phyloP scores from a whole-genome alignment of 805 yeast genomes.

The Yamadazyma sp. region DNA sequence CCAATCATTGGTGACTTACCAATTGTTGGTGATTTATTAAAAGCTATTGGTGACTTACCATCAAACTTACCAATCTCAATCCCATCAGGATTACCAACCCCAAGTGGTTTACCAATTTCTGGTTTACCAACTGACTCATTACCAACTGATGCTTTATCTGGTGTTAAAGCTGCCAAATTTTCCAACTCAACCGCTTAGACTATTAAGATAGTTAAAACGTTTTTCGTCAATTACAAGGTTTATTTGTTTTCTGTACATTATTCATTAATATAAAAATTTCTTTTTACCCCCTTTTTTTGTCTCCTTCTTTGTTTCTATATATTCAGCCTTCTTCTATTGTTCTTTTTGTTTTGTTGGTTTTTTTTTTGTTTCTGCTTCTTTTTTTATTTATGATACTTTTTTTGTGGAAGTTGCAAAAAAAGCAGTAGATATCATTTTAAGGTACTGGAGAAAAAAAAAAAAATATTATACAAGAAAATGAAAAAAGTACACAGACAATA shows the following conservation, averaged over 20 bases:
- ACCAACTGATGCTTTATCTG: neutral
- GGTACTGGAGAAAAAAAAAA: no score
- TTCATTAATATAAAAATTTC: neutral
- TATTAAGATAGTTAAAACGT: neutral
- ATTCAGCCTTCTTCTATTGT: no score
- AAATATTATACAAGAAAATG: no score
- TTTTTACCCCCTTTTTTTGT: neutral
- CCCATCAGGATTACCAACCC: constrained; percentile 10
- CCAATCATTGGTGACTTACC: constrained; percentile 10
- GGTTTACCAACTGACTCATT: constrained; percentile 5
- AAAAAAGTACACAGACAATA: no score
- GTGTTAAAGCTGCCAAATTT: neutral
- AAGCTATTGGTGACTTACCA: constrained; percentile 11
- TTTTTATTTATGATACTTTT: neutral
- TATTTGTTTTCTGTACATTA: neutral
- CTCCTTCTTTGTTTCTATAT: no score
- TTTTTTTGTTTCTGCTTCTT: neutral
- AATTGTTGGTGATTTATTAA: constrained; percentile 11
- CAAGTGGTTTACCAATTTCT: constrained; percentile 7
- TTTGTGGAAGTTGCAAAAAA: neutral
- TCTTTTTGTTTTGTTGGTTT: neutral
- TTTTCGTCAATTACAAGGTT: neutral
- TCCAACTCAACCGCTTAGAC: neutral
- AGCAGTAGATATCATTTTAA: neutral
- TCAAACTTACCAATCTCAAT: constrained; percentile 7